Percentiles rank a stretch among this genome's conserved stretches.
phyloP scores from a whole-genome alignment of 768 basidiomycete genomes.

The Pisolithus tinctorius region DNA sequence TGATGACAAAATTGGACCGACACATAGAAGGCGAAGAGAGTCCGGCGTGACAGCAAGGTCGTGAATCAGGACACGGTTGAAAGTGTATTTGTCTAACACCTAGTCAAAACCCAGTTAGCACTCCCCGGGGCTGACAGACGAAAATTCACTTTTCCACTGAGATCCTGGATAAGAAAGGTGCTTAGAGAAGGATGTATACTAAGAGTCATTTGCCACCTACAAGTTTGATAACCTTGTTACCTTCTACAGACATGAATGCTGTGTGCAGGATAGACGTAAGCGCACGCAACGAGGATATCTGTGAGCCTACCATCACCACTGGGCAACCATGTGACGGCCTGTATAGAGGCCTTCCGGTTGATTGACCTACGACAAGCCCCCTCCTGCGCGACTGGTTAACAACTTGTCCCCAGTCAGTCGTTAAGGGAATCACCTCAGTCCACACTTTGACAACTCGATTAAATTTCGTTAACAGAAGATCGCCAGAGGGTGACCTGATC shows the following conservation, averaged over 20 bases:
- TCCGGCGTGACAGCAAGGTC: slow-evolving; percentile 70
- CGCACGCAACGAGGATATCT: background rate
- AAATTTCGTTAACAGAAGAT: slow-evolving; percentile 57
- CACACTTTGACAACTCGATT: slow-evolving; percentile 62
- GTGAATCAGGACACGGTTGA: slow-evolving; percentile 57
- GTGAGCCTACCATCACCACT: slow-evolving; percentile 44
- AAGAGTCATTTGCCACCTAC: slow-evolving; percentile 28
- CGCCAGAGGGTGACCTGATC: slow-evolving; percentile 58
- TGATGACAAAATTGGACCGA: slow-evolving; percentile 61
- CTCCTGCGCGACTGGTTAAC: slow-evolving; percentile 33
- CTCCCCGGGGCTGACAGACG: background rate
- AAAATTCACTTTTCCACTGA: slow-evolving; percentile 46
- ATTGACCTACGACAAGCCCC: slow-evolving; percentile 66
- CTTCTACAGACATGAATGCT: slow-evolving; percentile 73
- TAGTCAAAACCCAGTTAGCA: slow-evolving; percentile 13
- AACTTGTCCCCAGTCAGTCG: background rate
- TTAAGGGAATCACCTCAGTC: slow-evolving; percentile 44
- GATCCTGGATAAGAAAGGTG: slow-evolving; percentile 34
- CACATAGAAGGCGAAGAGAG: slow-evolving; percentile 54
- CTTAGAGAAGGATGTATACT: slow-evolving; percentile 2
- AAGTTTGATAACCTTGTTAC: slow-evolving; percentile 51
- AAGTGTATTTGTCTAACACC: slow-evolving; percentile 51
- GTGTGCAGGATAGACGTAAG: background rate
- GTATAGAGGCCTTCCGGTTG: slow-evolving; percentile 46
- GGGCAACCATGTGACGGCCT: slow-evolving; percentile 65